These are phyloP conservation scores for Mangifera indica DNA, from an alignment of 345 rosid genomes.

Conservation along the genomic window DNA sequence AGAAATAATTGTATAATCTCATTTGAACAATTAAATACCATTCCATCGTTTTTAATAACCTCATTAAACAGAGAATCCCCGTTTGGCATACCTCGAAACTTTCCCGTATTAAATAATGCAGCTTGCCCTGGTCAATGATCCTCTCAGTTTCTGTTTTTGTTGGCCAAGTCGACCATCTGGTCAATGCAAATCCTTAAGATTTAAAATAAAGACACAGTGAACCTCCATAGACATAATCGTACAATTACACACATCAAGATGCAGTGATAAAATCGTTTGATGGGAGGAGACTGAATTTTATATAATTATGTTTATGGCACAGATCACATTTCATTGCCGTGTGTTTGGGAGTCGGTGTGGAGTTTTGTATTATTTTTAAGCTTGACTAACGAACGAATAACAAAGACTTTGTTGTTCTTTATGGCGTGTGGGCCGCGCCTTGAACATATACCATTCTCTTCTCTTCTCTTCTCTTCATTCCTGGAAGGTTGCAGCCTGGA, in stretches of 20 bases:
- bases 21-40: no score
- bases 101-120: neutral
- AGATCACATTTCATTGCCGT: neutral
- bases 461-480: neutral
- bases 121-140: neutral
- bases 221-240: no score
- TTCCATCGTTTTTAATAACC: neutral
- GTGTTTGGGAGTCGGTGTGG: neutral
- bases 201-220: no score
- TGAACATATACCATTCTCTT: no score
- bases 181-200: no score
- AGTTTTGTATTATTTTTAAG: no score
- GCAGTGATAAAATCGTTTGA: neutral
- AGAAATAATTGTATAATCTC: neutral
- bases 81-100: no score
- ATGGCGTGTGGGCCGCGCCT: neutral
- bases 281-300: no score
- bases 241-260: no score
- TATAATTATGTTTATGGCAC: neutral
- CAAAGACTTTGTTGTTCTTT: neutral
- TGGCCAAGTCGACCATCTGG: no score
- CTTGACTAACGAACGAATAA: neutral
- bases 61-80: neutral
- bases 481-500: neutral
- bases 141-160: neutral